Base-by-base conservation (phyloP, 1,139 yeast genomes). In the Yamadazyma friedrichii region DNA sequence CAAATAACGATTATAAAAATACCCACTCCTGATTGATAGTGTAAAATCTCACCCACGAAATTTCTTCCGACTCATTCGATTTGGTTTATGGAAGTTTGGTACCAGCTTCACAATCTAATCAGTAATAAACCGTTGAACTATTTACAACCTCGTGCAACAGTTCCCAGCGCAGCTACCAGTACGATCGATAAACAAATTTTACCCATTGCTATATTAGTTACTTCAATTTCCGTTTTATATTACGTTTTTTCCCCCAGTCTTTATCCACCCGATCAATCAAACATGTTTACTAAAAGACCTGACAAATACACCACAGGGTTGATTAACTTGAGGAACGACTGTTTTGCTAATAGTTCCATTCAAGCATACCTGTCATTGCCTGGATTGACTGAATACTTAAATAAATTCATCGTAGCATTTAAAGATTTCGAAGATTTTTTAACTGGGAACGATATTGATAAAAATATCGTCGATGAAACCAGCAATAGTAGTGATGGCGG, bases 311-410 rank as follows among this genome's bases (percentile, higher is more conserved):
- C 96, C 12, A 88, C 94, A 0, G 97, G 97, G 2, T 67, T 91
- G 36, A 72, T 83, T 50, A 93, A 91, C 59, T 72, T 83, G 49
- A 78, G 93, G 45, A 88, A 88, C 53, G 96, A 89, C 58, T 91
- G 98, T 61, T 91, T 88, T 64, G 96, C 96, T 46, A 91, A 93
- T 56, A 80, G 95, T n/a, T 83, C 91, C 1, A 58, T 93, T 16
- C 98, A 91, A 59, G 94, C 96, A 0, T 75, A 91, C 46, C 81
- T 88, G 12, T 67, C 95, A 0, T 62, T 87, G 25, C 84, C 89
- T 0, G 72, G 74, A 0, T 60, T 89, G 39, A 80, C 82, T 26
- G 70, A 65, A 12, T 89, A 88, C 54, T 65, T 89, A 46, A 79
- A 78, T 49, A 64, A 63, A 35, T 65, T 70, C 40, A 62, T 65